Evolutionary conservation across 2,329 filamentous ascomycete species (phyloP).

Genomic region (Corniculantispora saksenae): DNA sequence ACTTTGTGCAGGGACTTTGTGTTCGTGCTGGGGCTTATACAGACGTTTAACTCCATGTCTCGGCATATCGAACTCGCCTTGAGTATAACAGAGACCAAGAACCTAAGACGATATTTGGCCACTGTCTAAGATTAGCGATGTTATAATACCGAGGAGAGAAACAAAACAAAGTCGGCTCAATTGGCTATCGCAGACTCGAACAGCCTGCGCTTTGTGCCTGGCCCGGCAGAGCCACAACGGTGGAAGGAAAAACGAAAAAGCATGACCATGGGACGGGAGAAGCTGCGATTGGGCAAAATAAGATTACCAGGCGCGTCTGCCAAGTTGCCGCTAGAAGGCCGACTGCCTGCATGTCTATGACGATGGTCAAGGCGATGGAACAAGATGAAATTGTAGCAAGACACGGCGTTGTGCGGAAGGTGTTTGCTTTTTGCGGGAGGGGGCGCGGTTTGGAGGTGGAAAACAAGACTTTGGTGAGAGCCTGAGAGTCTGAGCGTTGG

Average conservation of each 20-base stretch:
- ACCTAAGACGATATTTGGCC: background rate
- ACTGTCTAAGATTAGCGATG: background rate
- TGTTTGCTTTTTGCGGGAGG: background rate
- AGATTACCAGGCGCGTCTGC: background rate
- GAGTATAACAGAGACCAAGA: background rate
- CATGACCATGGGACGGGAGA: background rate
- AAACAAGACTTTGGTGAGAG: too few species aligned
- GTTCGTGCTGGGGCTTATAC: background rate
- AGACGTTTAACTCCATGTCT: background rate
- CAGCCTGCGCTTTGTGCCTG: background rate
- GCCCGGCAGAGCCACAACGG: background rate
- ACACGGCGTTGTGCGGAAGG: background rate
- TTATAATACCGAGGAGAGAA: too few species aligned
- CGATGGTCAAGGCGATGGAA: background rate
- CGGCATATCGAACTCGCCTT: background rate
- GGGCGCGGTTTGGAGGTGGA: background rate
- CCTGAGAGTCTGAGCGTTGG: too few species aligned
- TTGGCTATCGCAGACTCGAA: background rate
- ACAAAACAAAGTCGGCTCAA: background rate
- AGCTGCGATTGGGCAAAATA: background rate
- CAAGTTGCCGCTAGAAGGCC: background rate
- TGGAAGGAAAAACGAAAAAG: background rate
- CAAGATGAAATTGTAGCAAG: slow-evolving; percentile 10
- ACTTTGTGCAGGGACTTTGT: background rate
- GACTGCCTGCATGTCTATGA: slow-evolving; percentile 4